Base-by-base conservation (phyloP, 2,329 filamentous ascomycete genomes). In the Aureobasidium uvarum region DNA sequence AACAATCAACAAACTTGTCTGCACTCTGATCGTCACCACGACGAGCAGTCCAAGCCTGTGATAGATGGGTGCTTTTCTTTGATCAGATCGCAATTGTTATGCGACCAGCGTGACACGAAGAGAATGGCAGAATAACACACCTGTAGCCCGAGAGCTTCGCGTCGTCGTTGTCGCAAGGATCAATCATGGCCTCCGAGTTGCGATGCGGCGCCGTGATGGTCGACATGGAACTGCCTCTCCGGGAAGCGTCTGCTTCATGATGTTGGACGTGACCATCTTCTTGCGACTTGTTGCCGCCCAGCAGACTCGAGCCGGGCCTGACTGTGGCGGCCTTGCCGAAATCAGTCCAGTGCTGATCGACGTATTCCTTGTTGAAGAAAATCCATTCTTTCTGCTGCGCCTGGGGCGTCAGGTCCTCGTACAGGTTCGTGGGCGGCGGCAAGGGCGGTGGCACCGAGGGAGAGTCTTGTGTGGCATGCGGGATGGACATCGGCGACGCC, bases 351-450 rank as follows among this genome's bases (percentile, higher is more conserved):
- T 78, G 79, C 52, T 78, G 79, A 59, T 79, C 79, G 43, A 65
- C 41, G 20, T 65, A 65, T 20, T 65, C 63, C 36, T 65, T 65
- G 75, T 89, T 87, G 68, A 82, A 84, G 81, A 84, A 86, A 74
- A 83, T 79, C 85, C 85, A 89, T 67, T 83, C 86, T 64, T 83
- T 80, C 75, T 89, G 87, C 70, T 83, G 80, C 41, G 85, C 85
- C 39, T 63, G 60, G 68, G 80, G 75, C 70, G 80, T 78, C 69
- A 86, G 77, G 73, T 70, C 54, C 67, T 85, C 56, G 67, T 85
- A 79, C 66, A 89, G 82, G 72, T 82, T 78, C 74, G 80, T 81
- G 62, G 86, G 84, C 66, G 87, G 87, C 70, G 87, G 87, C 71
- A 89, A 80, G 58, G 86, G 86, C 68, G 87, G 87, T 66, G 87